phyloP scores from a whole-genome alignment of 1,284 basidiomycete species.

The Vanrija sp. region DNA sequence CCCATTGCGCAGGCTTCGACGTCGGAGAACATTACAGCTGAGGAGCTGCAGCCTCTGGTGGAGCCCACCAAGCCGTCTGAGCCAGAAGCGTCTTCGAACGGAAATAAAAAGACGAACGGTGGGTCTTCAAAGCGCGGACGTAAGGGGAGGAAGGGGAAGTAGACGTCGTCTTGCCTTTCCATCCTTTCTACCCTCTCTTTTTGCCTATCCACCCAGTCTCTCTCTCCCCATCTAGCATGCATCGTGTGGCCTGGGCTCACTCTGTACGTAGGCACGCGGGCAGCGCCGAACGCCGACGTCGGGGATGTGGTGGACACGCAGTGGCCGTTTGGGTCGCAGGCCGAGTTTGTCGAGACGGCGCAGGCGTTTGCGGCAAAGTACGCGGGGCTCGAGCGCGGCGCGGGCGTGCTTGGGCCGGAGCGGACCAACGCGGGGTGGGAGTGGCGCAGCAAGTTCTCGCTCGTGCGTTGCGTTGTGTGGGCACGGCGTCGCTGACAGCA shows the following conservation, averaged over 20 bases:
- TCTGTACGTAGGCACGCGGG: background rate
- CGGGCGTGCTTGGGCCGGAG: slow-evolving; percentile 5
- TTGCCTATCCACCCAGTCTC: background rate
- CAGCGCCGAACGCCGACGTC: background rate
- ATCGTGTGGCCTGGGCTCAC: background rate
- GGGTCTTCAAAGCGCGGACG: slow-evolving; percentile 1
- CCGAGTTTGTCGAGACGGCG: slow-evolving; percentile 5
- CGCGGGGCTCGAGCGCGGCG: background rate
- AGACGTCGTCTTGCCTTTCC: background rate
- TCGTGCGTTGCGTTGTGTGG: slow-evolving; percentile 5
- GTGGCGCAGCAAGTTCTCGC: slow-evolving; percentile 18
- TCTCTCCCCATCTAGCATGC: slow-evolving; percentile 1
- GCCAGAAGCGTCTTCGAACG: too few species aligned
- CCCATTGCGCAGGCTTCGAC: too few species aligned
- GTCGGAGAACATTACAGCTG: too few species aligned
- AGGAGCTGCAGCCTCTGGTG: too few species aligned
- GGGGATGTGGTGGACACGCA: background rate
- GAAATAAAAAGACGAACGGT: slow-evolving; percentile 5
- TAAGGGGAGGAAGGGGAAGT: slow-evolving; percentile 13
- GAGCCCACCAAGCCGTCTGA: too few species aligned
- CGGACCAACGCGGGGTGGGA: slow-evolving; percentile 29
- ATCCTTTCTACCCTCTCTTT: background rate
- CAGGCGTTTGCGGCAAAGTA: slow-evolving; percentile 12
- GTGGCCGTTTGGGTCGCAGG: slow-evolving; percentile 10
- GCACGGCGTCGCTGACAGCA: slow-evolving; percentile 8